Base-by-base conservation (phyloP, 2,329 filamentous ascomycete species). In the Paracorniculantispora psalliotae region DNA sequence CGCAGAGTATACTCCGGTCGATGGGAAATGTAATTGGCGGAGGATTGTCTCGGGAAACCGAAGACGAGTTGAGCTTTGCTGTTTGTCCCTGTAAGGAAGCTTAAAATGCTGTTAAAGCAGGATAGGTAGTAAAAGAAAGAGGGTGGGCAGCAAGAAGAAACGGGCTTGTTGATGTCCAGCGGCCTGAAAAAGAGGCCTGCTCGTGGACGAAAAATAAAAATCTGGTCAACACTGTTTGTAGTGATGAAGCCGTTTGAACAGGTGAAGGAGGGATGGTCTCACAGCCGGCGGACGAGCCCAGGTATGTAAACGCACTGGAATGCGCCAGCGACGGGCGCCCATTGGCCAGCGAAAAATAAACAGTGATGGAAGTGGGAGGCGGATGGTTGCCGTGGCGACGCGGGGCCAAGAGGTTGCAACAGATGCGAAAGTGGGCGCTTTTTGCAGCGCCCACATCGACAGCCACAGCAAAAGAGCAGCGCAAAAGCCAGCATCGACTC, bases 311-410 rank as follows among this genome's bases (percentile, higher is more conserved):
- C 56, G 56, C 15, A 51, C 37, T 58, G 47, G 56, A 51, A 58
- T 58, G 56, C 37, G 26, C 3, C 59, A 57, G 63, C 61, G 49
- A 59, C 60, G 47, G 57, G 37, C 52, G 26, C 57, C 66, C 62
- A 72, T 72, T 72, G 70, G 69, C 64, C 39, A 59, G 56, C 47
- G 61, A 59, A 66, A 71, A 71, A 69, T 68, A 67, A 72, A 71
- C 70, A 70, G 67, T 51, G 54, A 41, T 43, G 60, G 57, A 30
- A 52, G 61, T 61, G 53, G 47, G 35, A 59, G 44, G 53, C 57
- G 58, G 48, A 41, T 60, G n/a, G 69, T 72, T 69, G 67, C 66
- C 66, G 44, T 51, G 63, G 69, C 57, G 66, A 71, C 67, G 30
- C 46, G 8, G 46, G 28, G n/a, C 19, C 37, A 33, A 28, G 25